Percentiles rank a stretch among this genome's conserved stretches.
phyloP scores from a whole-genome alignment of 2,329 filamentous ascomycete species.

The Neopestalotiopsis rosae region DNA sequence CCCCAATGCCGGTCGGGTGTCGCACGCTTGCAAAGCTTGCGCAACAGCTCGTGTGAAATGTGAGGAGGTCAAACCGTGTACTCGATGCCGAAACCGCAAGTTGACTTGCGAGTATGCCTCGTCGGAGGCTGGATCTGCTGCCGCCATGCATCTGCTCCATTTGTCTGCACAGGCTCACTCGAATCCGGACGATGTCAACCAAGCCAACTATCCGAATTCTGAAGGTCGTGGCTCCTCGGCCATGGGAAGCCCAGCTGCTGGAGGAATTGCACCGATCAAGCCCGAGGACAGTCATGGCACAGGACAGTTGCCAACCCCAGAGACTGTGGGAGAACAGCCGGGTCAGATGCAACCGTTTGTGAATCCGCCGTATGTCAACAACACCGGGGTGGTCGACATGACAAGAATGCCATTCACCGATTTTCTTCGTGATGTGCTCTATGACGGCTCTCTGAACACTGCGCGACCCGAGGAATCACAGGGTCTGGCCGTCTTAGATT shows the following conservation, averaged over 20 bases:
- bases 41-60: slow-evolving; percentile 60
- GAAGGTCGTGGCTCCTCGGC: slow-evolving; percentile 25
- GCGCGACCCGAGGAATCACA: slow-evolving; percentile 44
- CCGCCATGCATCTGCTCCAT: slow-evolving; percentile 50
- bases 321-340: slow-evolving; percentile 35
- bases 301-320: slow-evolving; percentile 41
- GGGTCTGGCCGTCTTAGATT: slow-evolving; percentile 52
- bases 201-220: slow-evolving; percentile 21
- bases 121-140: slow-evolving; percentile 43
- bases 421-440: slow-evolving; percentile 57
- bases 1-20: slow-evolving; percentile 53
- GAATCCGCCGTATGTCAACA: slow-evolving; percentile 22
- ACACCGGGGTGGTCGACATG: slow-evolving; percentile 31
- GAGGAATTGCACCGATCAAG: slow-evolving; percentile 32
- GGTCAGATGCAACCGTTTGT: slow-evolving; percentile 19
- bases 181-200: not conserved
- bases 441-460: slow-evolving; percentile 45
- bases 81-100: slow-evolving; percentile 53
- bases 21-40: slow-evolving; percentile 58
- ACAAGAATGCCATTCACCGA: slow-evolving; percentile 51
- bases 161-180: slow-evolving; percentile 43
- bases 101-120: slow-evolving; percentile 49
- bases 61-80: slow-evolving; percentile 60
- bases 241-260: slow-evolving; percentile 32
- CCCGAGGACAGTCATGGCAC: slow-evolving; percentile 32